A percentile compares a stretch with the other conserved stretches of the same genome.
phyloP scores from a whole-genome alignment of 2,329 filamentous ascomycete species.

The Trichocomaceae sp. region DNA sequence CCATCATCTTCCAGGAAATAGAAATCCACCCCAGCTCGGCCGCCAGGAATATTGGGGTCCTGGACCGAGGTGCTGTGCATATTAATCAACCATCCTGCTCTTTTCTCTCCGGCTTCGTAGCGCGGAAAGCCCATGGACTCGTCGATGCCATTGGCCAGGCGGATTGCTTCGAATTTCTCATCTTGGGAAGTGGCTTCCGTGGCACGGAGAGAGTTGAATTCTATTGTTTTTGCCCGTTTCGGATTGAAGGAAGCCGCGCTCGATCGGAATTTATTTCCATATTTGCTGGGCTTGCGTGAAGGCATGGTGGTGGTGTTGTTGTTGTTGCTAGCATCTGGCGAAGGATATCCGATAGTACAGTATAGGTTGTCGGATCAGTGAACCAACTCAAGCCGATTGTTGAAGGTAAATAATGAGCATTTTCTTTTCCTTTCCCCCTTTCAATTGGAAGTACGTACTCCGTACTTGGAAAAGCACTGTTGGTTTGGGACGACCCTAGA shows the following conservation, averaged over 20 bases:
- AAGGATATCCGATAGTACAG: slow-evolving; percentile 19
- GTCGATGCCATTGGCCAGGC: slow-evolving; percentile 81
- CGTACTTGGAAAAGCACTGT: not conserved
- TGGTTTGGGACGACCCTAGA: not conserved
- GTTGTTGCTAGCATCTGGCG: slow-evolving; percentile 22
- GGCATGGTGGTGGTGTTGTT: slow-evolving; percentile 43
- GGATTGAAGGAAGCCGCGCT: slow-evolving; percentile 39
- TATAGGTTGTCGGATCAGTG: slow-evolving; percentile 12
- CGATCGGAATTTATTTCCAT: slow-evolving; percentile 53
- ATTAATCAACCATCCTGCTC: slow-evolving; percentile 89
- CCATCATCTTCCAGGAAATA: slow-evolving; percentile 93
- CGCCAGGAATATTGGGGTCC: slow-evolving; percentile 75
- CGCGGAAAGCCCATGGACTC: slow-evolving; percentile 90
- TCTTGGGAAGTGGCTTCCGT: slow-evolving; percentile 84
- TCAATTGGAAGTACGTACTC: not conserved
- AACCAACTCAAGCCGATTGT: slow-evolving; percentile 22
- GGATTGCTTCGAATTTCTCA: slow-evolving; percentile 82
- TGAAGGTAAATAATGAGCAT: slow-evolving; percentile 7
- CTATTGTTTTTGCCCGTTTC: slow-evolving; percentile 66
- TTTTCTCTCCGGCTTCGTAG: slow-evolving; percentile 80
- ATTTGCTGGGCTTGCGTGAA: slow-evolving; percentile 52
- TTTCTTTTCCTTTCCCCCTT: not conserved
- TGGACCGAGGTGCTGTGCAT: slow-evolving; percentile 83
- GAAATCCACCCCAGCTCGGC: slow-evolving; percentile 85
- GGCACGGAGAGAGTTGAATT: slow-evolving; percentile 64